Conservation (phyloP, 148 eudicot species). For the Vaccinium corymbosum region DNA sequence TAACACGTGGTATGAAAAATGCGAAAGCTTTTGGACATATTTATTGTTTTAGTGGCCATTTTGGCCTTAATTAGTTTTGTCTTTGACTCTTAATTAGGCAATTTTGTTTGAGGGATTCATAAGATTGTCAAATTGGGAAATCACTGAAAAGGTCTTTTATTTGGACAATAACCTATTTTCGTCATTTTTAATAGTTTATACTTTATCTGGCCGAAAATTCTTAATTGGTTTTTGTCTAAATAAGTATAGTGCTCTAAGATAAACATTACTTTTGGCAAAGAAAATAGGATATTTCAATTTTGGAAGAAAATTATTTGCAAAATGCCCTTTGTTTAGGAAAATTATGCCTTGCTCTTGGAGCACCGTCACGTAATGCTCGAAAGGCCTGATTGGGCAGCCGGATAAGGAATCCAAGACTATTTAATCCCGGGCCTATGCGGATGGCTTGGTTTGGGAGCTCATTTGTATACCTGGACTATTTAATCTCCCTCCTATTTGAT, state of each 20-base stretch:
- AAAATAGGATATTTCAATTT: neutral
- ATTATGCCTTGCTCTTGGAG: too few species aligned
- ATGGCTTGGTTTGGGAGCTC: too few species aligned
- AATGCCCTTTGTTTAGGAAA: neutral
- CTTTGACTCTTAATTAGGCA: neutral
- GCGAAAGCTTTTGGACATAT: neutral
- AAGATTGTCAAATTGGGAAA: neutral
- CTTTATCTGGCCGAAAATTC: neutral
- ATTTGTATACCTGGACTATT: too few species aligned
- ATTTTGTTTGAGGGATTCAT: slow-evolving; percentile 1
- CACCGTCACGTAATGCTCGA: too few species aligned
- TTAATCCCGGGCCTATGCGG: too few species aligned
- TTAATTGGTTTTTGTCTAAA: neutral
- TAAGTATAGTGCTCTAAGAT: neutral
- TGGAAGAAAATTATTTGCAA: neutral
- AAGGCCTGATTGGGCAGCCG: too few species aligned
- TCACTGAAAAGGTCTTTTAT: neutral
- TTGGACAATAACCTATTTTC: neutral
- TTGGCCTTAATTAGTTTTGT: slow-evolving; percentile 4
- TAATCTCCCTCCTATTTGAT: too few species aligned
- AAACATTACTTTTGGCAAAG: neutral
- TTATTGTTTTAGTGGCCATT: neutral
- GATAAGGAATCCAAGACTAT: too few species aligned
- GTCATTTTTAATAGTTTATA: neutral
- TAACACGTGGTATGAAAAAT: neutral